Base-by-base conservation (phyloP, 148 eudicot genomes). In the Chenopodium suecicum region DNA sequence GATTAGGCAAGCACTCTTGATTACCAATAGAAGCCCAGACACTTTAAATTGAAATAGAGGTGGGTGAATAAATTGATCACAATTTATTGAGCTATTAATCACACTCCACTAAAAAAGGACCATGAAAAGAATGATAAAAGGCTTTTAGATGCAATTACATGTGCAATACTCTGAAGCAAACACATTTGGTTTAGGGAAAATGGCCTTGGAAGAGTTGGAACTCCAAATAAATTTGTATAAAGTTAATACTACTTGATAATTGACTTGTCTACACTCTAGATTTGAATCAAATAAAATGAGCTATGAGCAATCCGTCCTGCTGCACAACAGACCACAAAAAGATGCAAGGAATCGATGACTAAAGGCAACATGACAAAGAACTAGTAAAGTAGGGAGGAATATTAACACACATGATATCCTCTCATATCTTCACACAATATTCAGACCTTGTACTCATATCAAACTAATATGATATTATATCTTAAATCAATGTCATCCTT, bases 401-500 rank as follows among this genome's bases (percentile, higher is more conserved):
- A 50, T 50, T 12, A 13, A 50, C 14, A 69, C 4, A 20, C 2
- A 9, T 8, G 11, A 41, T 70, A 11, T 37, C 6, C 7, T 16
- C 73, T 70, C 50, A 25, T 65, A n/a, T n/a, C 29, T 65, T 65
- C 68, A 65, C 29, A 65, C 25, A 64, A 65, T 65, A 65, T 65
- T 65, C 22, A 16, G 68, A 22, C 27, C 22, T 7, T 65, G 25
- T 25, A 65, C 68, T 9, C 7, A 29, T 50, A 50, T 50, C 54
- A 50, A 50, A 50, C 54, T 50, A 50, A 50, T 50, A 50, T 50
- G 11, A 65, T 8, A 58, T 14, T 58, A 58, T 25, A 23, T n/a
- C 27, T 29, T n/a, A 25, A 9, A 65, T 8, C 68, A 65, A 8
- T 65, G 12, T 65, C 68, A n/a, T 9, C 3, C 1, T 65, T 23